Base-by-base conservation (phyloP, 306 rosid genomes). In the Vigna unguiculata region DNA sequence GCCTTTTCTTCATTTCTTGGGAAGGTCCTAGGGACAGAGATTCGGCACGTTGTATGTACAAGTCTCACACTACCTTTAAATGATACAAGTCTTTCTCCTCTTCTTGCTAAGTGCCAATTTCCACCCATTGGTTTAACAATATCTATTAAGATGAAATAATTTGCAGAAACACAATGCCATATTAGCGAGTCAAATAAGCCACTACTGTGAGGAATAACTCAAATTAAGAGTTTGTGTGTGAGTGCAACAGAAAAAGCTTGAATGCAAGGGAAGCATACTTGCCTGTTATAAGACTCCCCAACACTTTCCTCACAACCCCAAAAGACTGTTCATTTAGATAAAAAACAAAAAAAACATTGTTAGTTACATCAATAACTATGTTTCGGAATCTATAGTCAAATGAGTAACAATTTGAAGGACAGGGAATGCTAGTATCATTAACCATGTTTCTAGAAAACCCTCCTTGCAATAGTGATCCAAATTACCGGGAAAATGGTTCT, bases 201-300 rank as follows among this genome's bases (percentile, higher is more conserved):
- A 71, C n/a, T 47, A 19, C 28, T 7, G 24, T 4, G 46, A 9
- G 58, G 19, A 17, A 11, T 11, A 2, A 54, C 46, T 43, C 9
- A 72, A 11, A 60, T 41, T 36, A 45, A 54, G 20, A 36, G 36
- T 36, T 57, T 6, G 8, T 40, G 49, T 16, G 75, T 41, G 15
- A 52, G 49, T 3, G 19, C 4, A 48, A 19, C 17, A 70, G 36
- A 54, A 61, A 48, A 74, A 70, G 30, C 43, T 25, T 55, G 21
- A 3, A 72, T 5, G 30, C 36, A 55, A 55, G 36, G 48, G 25
- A 20, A 78, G 38, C 25, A 76, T 64, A 79, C 87, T 83, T 84
- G 84, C 96, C 96, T 89, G 86, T 82, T 82, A 87, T 34, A 60
- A 87, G 9, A 51, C 55, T 58, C 71, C 84, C 84, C 22, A 76